Base-by-base conservation (phyloP, 441 rosid species). In the Jatropha multifida region DNA sequence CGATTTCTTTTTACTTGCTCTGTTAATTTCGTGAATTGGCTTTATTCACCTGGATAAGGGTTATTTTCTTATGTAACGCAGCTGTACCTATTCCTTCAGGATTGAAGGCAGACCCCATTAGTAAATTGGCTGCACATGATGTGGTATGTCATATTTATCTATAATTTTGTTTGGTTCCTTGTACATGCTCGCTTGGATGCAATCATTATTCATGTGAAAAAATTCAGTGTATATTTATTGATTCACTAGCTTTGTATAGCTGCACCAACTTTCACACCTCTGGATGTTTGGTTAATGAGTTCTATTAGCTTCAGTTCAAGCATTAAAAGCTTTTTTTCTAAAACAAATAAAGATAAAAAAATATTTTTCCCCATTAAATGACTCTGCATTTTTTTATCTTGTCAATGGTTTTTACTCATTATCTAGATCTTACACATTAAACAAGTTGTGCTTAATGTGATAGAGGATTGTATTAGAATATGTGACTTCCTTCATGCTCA, bases 51-150 rank as follows among this genome's bases (percentile, higher is more conserved):
- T 51, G 12, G 27, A 32, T 18, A 12, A 63, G 4, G n/a, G 18
- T 48, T 59, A 13, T 26, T 6, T 67, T 68, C 72, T 78, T 81
- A 14, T 27, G 3, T 65, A 38, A 70, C 65, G 64, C 65, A 86
- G 89, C 81, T 68, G 78, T 81, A 59, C 62, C 74, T 48, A 49
- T 78, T 74, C 42, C 40, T 58, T 46, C 54, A 15, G 79, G 67
- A 76, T 61, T 78, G 81, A 71, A 79, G 76, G 59, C 81, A 18
- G 77, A 41, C 23, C 48, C 74, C 14, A 37, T 26, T 18, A 40
- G n/a, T 55, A 59, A 69, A 46, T 40, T 48, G 18, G 71, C 15
- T 23, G 74, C 7, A 26, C 68, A 44, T 37, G 72, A 32, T 27
- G 66, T 10, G 81, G 81, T 78, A 73, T 62, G 77, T 52, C 23